A percentile compares a stretch with the other conserved stretches of the same genome.
phyloP scores from a whole-genome alignment of 2,329 filamentous ascomycete species.

The Botryosphaeria dothidea region DNA sequence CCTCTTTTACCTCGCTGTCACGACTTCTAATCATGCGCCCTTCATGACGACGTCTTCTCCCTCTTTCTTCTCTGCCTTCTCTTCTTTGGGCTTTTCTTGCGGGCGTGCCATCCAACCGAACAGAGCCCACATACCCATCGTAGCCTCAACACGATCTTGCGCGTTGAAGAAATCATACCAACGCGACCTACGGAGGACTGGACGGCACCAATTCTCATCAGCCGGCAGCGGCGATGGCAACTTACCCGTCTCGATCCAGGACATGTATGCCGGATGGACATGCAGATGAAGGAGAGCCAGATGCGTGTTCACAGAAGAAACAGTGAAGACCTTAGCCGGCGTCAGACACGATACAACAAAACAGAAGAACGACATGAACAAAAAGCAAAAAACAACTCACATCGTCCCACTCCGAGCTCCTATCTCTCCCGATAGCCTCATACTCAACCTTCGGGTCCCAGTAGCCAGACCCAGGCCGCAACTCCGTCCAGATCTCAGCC shows the following conservation, averaged over 20 bases:
- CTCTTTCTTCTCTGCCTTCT: not conserved
- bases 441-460: slow-evolving; percentile 62
- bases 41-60: slow-evolving; percentile 9
- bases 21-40: not conserved
- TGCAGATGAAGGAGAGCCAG: slow-evolving; percentile 60
- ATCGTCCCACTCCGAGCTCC: slow-evolving; percentile 52
- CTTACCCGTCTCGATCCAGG: slow-evolving; percentile 52
- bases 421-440: slow-evolving; percentile 57
- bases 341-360: slow-evolving; percentile 8
- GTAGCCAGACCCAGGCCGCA: slow-evolving; percentile 51
- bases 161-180: slow-evolving; percentile 62
- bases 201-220: slow-evolving; percentile 49
- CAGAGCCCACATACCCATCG: slow-evolving; percentile 59
- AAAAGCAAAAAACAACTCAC: slow-evolving; percentile 39
- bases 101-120: slow-evolving; percentile 37
- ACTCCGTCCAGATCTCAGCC: slow-evolving; percentile 54
- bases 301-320: slow-evolving; percentile 65
- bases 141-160: slow-evolving; percentile 56
- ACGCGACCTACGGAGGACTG: slow-evolving; percentile 55
- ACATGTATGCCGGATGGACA: slow-evolving; percentile 58
- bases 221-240: slow-evolving; percentile 22
- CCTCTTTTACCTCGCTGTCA: not conserved
- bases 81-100: not conserved
- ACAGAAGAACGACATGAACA: not conserved
- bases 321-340: slow-evolving; percentile 55